Evolutionary conservation across 2,329 filamentous ascomycete genomes (phyloP), one percentile per base, ranked within the genome.

Genomic region (Exophiala sp.): DNA sequence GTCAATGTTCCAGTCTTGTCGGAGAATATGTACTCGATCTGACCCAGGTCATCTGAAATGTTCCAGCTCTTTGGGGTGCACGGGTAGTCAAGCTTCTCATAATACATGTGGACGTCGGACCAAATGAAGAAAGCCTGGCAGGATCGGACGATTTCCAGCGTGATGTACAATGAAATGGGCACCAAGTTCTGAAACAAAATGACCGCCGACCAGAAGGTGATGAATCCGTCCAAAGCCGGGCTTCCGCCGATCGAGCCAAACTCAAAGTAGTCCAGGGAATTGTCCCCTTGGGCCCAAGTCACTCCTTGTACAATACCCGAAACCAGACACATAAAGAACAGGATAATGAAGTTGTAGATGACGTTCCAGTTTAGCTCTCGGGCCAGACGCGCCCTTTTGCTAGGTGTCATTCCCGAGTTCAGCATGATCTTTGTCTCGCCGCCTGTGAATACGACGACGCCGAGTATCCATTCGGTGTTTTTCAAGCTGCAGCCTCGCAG

Each of bases 401-500:
- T 95, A 10, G 94, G 93, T 1, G 93, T 98, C 55, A 91, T 85
- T 53, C 93, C 93, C 22, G 93, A 87, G 66, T 98, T 98, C 73
- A 96, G 86, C 93, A 98, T 98, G 66, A 96, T 97, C 72, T 97
- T 98, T 27, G 91, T 95, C 66, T 98, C 91, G 64, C 90, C 83
- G 27, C 93, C 93, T 11, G 93, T 97, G 70, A 95, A 98, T 14
- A 95, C 75, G 43, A 97, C 91, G 2, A 98, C 79, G 46, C 90
- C 93, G 4, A 98, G 78, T 46, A 89, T 78, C 93, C 93, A 98
- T 64, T 97, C 90, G 0, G 93, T 98, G 67, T 97, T 98, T 58
- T 90, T 82, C 42, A 98, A 71, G 60, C 89, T 94, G 70, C 89
- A 95, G 48, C 93, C 93, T 74, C 93, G 86, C 38, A 98, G 81